Percentiles rank a stretch among this genome's conserved stretches.
Conservation (phyloP, 495 filamentous ascomycete genomes). For the Saxophila tyrrhenica region DNA sequence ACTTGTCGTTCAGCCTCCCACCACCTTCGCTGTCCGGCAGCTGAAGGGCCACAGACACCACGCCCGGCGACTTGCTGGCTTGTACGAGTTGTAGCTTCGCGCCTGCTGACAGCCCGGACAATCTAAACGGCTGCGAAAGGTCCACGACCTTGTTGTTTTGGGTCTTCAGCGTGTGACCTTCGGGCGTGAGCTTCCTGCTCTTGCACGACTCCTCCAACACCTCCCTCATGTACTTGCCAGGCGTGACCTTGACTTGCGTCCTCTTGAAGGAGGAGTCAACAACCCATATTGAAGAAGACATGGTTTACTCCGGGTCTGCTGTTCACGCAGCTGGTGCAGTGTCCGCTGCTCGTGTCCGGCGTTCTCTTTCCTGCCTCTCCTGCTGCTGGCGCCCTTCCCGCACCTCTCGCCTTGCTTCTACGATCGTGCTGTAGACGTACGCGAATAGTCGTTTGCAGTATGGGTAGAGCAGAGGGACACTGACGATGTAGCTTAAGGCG, state of each 20-base stretch:
- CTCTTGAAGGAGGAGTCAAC: conserved; percentile 63
- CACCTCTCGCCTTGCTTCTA: conserved; percentile 3
- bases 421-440: neutral
- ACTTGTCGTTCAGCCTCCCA: conserved; percentile 64
- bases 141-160: conserved; percentile 75
- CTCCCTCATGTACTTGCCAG: conserved; percentile 68
- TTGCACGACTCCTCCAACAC: conserved; percentile 74
- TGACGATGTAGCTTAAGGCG: conserved; percentile 16
- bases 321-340: neutral
- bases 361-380: neutral
- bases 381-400: neutral
- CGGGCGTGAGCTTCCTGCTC: conserved; percentile 61
- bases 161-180: conserved; percentile 74
- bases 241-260: conserved; percentile 69
- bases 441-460: conserved; percentile 1
- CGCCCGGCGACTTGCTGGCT: conserved; percentile 65
- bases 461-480: conserved; percentile 7
- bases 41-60: conserved; percentile 76
- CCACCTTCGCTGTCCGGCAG: conserved; percentile 57
- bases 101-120: conserved; percentile 71
- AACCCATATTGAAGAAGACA: conserved; percentile 85
- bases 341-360: neutral
- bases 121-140: conserved; percentile 71
- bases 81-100: conserved; percentile 90
- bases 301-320: too few relatives aligned